A percentile compares a stretch with the other conserved stretches of the same genome.
These are phyloP conservation scores for Xylaria sp. DNA, from an alignment of 2,329 filamentous ascomycete genomes.

Conservation along the genomic window DNA sequence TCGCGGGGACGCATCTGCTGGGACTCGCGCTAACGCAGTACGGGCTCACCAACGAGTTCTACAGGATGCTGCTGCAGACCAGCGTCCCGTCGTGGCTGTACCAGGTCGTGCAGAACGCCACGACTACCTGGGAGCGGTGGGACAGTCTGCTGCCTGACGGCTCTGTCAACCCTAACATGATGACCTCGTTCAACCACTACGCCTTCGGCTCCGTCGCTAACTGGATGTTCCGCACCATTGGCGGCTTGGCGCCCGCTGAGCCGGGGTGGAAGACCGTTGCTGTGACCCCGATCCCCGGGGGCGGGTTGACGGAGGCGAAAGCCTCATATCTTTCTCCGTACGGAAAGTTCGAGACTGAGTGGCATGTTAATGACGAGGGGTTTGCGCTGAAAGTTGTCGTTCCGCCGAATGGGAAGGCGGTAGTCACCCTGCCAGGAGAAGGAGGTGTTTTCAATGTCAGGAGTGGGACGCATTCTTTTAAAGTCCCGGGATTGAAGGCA, in stretches of 20 bases:
- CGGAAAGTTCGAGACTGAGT: conserved; percentile 39
- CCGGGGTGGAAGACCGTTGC: conserved; percentile 48
- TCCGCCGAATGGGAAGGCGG: conserved; percentile 35
- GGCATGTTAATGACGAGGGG: conserved; percentile 34
- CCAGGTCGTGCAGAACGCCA: conserved; percentile 52
- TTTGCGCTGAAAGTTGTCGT: conserved; percentile 33
- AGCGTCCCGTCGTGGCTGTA: conserved; percentile 55
- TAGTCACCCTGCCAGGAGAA: conserved; percentile 30
- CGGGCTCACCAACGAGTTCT: conserved; percentile 44
- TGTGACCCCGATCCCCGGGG: conserved; percentile 46
- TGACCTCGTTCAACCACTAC: conserved; percentile 59
- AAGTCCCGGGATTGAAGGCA: conserved; percentile 10
- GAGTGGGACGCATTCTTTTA: conserved; percentile 34
- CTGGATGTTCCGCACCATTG: conserved; percentile 53
- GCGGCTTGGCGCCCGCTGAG: conserved; percentile 47
- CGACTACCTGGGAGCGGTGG: conserved; percentile 59
- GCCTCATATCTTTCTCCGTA: conserved; percentile 43
- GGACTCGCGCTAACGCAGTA: conserved; percentile 41
- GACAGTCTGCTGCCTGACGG: conserved; percentile 53
- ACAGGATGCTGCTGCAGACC: conserved; percentile 55
- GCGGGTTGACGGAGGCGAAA: conserved; percentile 43
- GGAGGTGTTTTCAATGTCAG: conserved; percentile 27
- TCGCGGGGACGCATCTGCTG: conserved; percentile 51
- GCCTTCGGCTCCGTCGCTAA: conserved; percentile 54
- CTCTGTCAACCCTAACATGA: conserved; percentile 50